Evolutionary conservation across 2,329 filamentous ascomycete species (phyloP).

Genomic region (Hypomyces perniciosus): DNA sequence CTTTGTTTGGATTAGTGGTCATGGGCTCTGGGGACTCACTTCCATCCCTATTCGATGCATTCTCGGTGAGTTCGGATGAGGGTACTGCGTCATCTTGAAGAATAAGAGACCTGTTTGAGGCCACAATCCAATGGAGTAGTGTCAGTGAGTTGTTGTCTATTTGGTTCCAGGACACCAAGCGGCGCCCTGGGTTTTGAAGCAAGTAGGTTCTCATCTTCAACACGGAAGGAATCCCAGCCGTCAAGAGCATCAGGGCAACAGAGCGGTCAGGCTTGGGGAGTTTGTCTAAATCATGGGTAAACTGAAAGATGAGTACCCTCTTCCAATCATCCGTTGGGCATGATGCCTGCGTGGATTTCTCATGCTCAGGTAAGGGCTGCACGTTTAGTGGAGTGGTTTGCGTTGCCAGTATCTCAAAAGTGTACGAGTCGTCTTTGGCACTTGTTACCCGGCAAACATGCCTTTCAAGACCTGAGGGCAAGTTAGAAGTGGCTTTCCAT

Average conservation of each 20-base stretch:
- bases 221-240: constrained; percentile 58
- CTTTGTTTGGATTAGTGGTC: constrained; percentile 36
- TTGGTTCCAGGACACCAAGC: constrained; percentile 41
- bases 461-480: constrained; percentile 1
- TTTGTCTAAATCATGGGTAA: constrained; percentile 20
- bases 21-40: not conserved
- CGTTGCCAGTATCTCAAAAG: constrained; percentile 1
- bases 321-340: constrained; percentile 11
- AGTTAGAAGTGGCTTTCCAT: not conserved
- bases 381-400: not conserved
- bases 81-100: constrained; percentile 56
- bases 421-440: not conserved
- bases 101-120: constrained; percentile 84
- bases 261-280: constrained; percentile 11
- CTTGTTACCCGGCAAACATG: constrained; percentile 5
- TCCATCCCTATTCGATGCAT: constrained; percentile 1
- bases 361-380: not conserved
- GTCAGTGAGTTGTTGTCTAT: constrained; percentile 61
- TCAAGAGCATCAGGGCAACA: constrained; percentile 35
- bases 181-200: constrained; percentile 29
- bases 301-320: constrained; percentile 19
- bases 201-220: constrained; percentile 49
- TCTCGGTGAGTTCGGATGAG: constrained; percentile 16
- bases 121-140: constrained; percentile 79
- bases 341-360: constrained; percentile 1